phyloP scores from a whole-genome alignment of 257 asterid species.

The Perilla frutescens region DNA sequence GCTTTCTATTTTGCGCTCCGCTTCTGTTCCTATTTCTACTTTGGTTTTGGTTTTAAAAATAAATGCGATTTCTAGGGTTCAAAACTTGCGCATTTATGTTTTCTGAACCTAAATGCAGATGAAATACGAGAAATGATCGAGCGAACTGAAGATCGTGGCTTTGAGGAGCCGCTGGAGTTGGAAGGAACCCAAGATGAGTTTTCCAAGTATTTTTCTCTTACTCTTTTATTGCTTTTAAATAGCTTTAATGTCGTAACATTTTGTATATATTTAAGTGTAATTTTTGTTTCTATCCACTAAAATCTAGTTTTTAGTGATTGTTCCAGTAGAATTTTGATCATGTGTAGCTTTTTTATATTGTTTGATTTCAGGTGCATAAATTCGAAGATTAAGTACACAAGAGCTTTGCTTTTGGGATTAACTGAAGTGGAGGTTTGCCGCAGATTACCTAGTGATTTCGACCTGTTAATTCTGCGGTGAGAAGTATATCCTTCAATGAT shows the following conservation, averaged over 20 bases:
- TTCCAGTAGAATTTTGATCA: constrained; percentile 9
- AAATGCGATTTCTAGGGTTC: constrained; percentile 35
- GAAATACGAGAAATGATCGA: constrained; percentile 34
- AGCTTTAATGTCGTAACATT: background rate
- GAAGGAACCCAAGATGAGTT: constrained; percentile 33
- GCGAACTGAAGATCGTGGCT: constrained; percentile 33
- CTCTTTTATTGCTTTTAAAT: background rate
- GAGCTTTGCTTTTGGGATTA: constrained; percentile 50
- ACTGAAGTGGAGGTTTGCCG: constrained; percentile 44
- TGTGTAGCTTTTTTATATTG: constrained; percentile 4
- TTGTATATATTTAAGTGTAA: background rate
- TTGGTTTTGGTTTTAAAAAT: constrained; percentile 14
- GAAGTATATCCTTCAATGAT: background rate
- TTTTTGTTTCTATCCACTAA: background rate
- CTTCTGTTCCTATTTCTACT: constrained; percentile 18
- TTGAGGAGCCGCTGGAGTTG: constrained; percentile 29
- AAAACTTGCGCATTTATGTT: constrained; percentile 6
- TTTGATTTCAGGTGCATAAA: constrained; percentile 29
- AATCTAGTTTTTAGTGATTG: background rate
- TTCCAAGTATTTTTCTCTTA: constrained; percentile 28
- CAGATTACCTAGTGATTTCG: constrained; percentile 46
- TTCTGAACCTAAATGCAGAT: constrained; percentile 28
- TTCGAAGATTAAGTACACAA: constrained; percentile 36
- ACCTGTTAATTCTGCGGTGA: constrained; percentile 44
- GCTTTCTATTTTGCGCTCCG: constrained; percentile 8